Evolutionary conservation across 768 basidiomycete species (phyloP).

Genomic region (Pulveroboletus ravenelii): DNA sequence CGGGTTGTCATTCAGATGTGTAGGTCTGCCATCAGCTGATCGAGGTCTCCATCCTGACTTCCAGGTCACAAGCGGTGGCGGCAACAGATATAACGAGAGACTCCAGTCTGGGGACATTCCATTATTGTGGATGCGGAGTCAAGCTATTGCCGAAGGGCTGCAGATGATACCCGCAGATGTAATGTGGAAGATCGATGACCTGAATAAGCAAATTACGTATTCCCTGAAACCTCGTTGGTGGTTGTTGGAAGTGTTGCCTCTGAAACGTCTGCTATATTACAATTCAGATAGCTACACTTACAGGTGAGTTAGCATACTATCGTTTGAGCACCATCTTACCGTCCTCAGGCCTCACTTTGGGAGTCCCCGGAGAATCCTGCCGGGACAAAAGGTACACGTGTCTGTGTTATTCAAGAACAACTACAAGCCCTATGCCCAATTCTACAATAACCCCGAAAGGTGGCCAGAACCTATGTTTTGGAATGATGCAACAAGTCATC

Average conservation of each 20-base stretch:
- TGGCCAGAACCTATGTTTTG: slow-evolving; percentile 31
- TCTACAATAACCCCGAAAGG: slow-evolving; percentile 16
- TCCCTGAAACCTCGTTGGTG: slow-evolving; percentile 21
- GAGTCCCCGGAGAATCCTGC: slow-evolving; percentile 22
- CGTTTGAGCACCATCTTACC: slow-evolving; percentile 4
- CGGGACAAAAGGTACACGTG: slow-evolving; percentile 30
- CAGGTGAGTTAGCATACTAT: slow-evolving; percentile 7
- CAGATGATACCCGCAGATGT: slow-evolving; percentile 20
- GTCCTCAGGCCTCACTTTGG: slow-evolving; percentile 24
- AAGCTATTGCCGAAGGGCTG: slow-evolving; percentile 25
- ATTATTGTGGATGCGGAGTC: slow-evolving; percentile 30
- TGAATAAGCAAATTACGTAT: slow-evolving; percentile 19
- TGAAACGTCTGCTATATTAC: slow-evolving; percentile 25
- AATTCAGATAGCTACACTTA: slow-evolving; percentile 23
- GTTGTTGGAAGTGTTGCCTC: slow-evolving; percentile 21
- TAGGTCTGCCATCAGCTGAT: slow-evolving; percentile 13
- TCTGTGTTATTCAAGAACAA: slow-evolving; percentile 29
- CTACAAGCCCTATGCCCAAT: slow-evolving; percentile 24
- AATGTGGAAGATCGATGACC: slow-evolving; percentile 27
- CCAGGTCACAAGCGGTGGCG: slow-evolving; percentile 19
- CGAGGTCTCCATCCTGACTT: background rate
- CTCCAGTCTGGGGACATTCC: slow-evolving; percentile 28
- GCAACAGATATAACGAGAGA: slow-evolving; percentile 24
- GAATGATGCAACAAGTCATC: slow-evolving; percentile 23
- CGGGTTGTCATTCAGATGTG: slow-evolving; percentile 38